Evolutionary conservation across 1,139 yeast genomes (phyloP).

Genomic region (Geotrichum europaeum): DNA sequence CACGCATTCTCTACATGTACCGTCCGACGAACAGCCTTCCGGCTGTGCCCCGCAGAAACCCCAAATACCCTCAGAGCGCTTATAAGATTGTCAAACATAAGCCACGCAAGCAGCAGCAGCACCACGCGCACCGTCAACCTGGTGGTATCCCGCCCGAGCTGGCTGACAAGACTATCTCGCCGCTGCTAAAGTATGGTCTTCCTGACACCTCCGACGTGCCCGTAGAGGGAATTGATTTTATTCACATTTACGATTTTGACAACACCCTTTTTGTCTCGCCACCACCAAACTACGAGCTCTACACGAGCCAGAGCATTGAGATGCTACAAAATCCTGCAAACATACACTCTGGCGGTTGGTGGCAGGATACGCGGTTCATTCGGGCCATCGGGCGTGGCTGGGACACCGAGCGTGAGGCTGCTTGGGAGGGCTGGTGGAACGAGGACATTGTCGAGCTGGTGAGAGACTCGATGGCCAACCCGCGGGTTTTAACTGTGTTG

Average conservation of each 20-base stretch:
- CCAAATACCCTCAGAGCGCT: background rate
- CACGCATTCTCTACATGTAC: background rate
- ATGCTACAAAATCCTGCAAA: constrained; percentile 28
- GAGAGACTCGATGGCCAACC: constrained; percentile 32
- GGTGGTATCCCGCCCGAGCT: background rate
- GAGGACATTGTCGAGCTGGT: constrained; percentile 36
- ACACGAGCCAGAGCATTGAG: constrained; percentile 31
- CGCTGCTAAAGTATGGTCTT: background rate
- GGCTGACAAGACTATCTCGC: background rate
- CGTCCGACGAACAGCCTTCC: background rate
- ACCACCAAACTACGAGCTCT: constrained; percentile 38
- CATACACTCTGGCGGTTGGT: constrained; percentile 43
- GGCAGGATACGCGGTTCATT: constrained; percentile 38
- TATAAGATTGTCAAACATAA: background rate
- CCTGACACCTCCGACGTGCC: background rate
- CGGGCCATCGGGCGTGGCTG: constrained; percentile 36
- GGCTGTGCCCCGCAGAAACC: background rate
- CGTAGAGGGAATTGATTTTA: constrained; percentile 41
- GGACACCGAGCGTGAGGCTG: constrained; percentile 26
- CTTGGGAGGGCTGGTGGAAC: constrained; percentile 41
- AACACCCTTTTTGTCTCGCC: constrained; percentile 44
- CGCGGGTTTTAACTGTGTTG: constrained; percentile 36
- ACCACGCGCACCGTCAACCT: background rate
- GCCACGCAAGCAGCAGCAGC: background rate
- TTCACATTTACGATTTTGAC: constrained; percentile 46